These are phyloP conservation scores for Pythium dissimile DNA, from an alignment of 352 stramenopile species.

Conservation along the genomic window DNA sequence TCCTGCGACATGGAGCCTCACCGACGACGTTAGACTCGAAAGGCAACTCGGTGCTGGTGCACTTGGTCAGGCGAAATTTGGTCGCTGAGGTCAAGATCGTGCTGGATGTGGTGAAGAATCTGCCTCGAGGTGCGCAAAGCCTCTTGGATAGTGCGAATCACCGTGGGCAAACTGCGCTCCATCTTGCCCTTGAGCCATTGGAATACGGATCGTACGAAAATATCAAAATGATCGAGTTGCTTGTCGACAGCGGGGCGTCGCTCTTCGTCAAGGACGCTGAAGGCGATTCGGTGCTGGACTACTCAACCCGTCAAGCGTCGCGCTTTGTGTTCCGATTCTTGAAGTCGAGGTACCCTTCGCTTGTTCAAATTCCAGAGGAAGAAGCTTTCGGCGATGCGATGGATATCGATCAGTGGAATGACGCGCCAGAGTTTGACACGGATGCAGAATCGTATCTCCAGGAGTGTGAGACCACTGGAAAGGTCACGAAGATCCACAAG, in stretches of 20 bases:
- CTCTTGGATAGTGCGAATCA: constrained; percentile 21
- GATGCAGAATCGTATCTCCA: constrained; percentile 50
- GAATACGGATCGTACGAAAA: constrained; percentile 69
- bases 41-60: constrained; percentile 52
- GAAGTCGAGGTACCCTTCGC: constrained; percentile 25
- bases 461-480: constrained; percentile 44
- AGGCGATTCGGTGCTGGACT: constrained; percentile 38
- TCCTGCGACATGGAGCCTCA: constrained; percentile 56
- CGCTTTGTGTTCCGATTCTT: constrained; percentile 49
- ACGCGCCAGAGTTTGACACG: constrained; percentile 28
- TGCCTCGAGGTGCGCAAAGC: constrained; percentile 8
- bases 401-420: constrained; percentile 20
- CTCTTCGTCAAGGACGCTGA: not conserved
- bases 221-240: constrained; percentile 33
- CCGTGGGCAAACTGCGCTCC: constrained; percentile 39
- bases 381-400: constrained; percentile 22
- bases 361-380: constrained; percentile 19
- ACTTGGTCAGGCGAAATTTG: constrained; percentile 57
- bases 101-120: constrained; percentile 29
- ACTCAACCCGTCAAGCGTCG: constrained; percentile 44
- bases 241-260: constrained; percentile 36
- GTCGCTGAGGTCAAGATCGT: constrained; percentile 34
- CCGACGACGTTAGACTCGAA: constrained; percentile 34
- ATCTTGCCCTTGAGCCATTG: constrained; percentile 50
- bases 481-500: constrained; percentile 41